Percentiles rank a stretch among this genome's conserved stretches.
Conservation (phyloP, 2,329 filamentous ascomycete species). For the Botrytis hyacinthi region DNA sequence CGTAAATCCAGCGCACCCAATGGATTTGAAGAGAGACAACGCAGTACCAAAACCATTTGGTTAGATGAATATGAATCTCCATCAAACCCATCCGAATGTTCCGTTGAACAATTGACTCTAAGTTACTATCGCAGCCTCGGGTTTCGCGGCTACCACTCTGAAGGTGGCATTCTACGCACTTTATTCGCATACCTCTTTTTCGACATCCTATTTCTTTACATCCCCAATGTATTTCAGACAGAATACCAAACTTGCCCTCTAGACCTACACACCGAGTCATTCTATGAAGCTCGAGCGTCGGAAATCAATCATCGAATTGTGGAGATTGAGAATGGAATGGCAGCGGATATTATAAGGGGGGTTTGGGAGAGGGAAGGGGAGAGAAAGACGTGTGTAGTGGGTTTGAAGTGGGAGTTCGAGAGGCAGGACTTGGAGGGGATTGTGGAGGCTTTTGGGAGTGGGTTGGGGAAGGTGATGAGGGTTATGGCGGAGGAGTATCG, state of each 20-base stretch:
- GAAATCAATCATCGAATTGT: conserved; percentile 87
- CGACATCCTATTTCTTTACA: conserved; percentile 87
- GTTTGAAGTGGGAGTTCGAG: conserved; percentile 86
- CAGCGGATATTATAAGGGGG: conserved; percentile 61
- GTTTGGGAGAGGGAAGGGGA: conserved; percentile 69
- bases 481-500: conserved; percentile 95
- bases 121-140: conserved; percentile 75
- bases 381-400: conserved; percentile 79
- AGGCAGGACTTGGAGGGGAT: conserved; percentile 78
- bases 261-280: conserved; percentile 89
- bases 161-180: conserved; percentile 89
- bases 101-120: conserved; percentile 92
- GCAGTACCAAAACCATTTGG: conserved; percentile 79
- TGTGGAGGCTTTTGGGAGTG: conserved; percentile 74
- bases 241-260: conserved; percentile 91
- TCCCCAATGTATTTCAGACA: conserved; percentile 97
- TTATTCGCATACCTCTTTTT: conserved; percentile 88
- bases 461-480: conserved; percentile 81
- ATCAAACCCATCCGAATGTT: conserved; percentile 66
- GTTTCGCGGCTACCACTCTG: conserved; percentile 93
- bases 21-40: conserved; percentile 34
- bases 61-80: conserved; percentile 67
- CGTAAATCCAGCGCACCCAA: conserved; percentile 14
- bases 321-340: conserved; percentile 81
- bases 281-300: conserved; percentile 79